A percentile compares a stretch with the other conserved stretches of the same genome.
Conservation (phyloP, 2,329 filamentous ascomycete species). For the Aureobasidium sp. region DNA sequence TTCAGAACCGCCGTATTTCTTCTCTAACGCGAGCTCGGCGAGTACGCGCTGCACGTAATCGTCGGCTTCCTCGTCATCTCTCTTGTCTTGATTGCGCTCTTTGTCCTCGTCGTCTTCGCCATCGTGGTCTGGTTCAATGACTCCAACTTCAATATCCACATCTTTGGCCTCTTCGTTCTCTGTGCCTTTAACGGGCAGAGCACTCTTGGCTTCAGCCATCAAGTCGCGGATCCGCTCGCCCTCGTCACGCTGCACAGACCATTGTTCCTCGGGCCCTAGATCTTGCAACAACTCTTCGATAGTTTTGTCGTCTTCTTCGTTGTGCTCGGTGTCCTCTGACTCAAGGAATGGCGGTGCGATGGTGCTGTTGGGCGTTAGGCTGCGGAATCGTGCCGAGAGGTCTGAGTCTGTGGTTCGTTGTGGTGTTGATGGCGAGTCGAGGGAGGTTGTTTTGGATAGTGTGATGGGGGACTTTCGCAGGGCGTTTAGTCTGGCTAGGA, state of each 20-base stretch:
- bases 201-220: slow-evolving; percentile 35
- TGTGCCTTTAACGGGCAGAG: slow-evolving; percentile 29
- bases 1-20: slow-evolving; percentile 29
- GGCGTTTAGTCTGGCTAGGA: slow-evolving; percentile 44
- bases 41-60: slow-evolving; percentile 41
- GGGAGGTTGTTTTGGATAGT: slow-evolving; percentile 21
- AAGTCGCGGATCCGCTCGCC: slow-evolving; percentile 35
- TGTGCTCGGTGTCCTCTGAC: slow-evolving; percentile 26
- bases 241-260: slow-evolving; percentile 35
- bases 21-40: slow-evolving; percentile 39
- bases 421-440: slow-evolving; percentile 18
- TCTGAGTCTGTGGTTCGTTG: slow-evolving; percentile 24
- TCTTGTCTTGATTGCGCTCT: slow-evolving; percentile 22
- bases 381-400: slow-evolving; percentile 30
- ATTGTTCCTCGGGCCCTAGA: slow-evolving; percentile 33
- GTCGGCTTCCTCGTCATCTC: slow-evolving; percentile 36
- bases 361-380: slow-evolving; percentile 15
- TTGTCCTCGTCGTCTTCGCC: neutral
- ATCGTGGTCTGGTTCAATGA: neutral
- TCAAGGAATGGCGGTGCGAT: slow-evolving; percentile 18
- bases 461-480: slow-evolving; percentile 39
- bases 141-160: slow-evolving; percentile 14
- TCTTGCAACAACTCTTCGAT: slow-evolving; percentile 42
- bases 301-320: slow-evolving; percentile 38
- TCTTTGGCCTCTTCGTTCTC: slow-evolving; percentile 24